These are phyloP conservation scores for Puccinellia tenuiflora DNA, from an alignment of 176 grass and related monocot species.

Conservation along the genomic window DNA sequence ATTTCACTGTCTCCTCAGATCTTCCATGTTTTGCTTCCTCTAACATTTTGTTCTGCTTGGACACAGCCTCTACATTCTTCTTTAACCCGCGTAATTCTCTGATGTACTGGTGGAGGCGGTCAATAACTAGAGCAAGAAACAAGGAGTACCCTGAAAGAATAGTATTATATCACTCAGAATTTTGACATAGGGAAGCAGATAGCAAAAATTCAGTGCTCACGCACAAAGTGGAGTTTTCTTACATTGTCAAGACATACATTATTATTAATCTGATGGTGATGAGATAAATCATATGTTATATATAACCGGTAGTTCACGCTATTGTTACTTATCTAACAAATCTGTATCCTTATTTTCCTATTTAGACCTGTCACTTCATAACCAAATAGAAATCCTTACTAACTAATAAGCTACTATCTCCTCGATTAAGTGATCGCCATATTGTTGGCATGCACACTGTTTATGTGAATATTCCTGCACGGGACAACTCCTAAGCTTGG, in stretches of 20 bases:
- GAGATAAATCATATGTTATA: not conserved
- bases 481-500: not conserved
- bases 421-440: not conserved
- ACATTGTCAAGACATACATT: not conserved
- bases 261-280: not conserved
- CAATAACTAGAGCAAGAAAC: slow-evolving; percentile 76
- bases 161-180: not conserved
- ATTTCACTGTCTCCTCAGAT: slow-evolving; percentile 34
- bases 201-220: not conserved
- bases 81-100: slow-evolving; percentile 61
- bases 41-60: slow-evolving; percentile 59
- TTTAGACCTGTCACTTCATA: not conserved
- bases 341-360: not conserved
- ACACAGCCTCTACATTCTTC: slow-evolving; percentile 60
- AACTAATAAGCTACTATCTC: not conserved
- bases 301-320: not conserved
- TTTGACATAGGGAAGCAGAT: not conserved
- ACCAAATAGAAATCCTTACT: not conserved
- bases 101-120: slow-evolving; percentile 79
- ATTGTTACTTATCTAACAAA: not conserved
- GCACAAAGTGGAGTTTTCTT: not conserved
- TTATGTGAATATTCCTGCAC: not conserved
- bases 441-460: not conserved
- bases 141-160: slow-evolving; percentile 66
- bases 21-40: slow-evolving; percentile 61